phyloP scores from a whole-genome alignment of 2,329 filamentous ascomycete genomes.

The Ophiocordyceps camponoti-floridani region DNA sequence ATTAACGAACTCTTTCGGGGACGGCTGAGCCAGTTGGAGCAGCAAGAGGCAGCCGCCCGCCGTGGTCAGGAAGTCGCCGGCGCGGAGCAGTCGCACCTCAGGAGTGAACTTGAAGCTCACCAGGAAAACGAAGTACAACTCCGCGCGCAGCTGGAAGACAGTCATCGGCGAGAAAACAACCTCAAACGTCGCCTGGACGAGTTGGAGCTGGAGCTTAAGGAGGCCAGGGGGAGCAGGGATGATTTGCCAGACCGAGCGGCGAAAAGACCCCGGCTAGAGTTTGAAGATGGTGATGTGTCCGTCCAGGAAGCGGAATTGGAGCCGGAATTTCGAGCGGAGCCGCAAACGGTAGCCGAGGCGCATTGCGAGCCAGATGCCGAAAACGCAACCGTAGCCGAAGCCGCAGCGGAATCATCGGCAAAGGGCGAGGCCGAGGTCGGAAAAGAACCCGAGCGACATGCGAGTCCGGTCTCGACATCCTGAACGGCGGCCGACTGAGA shows the following conservation, averaged over 20 bases:
- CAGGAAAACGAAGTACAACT: conserved; percentile 25
- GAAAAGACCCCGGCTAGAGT: conserved; percentile 4
- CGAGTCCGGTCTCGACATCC: background rate
- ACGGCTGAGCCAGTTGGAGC: conserved; percentile 61
- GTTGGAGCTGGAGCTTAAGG: conserved; percentile 42
- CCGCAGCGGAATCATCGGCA: background rate
- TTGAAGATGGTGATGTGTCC: background rate
- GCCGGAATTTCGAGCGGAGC: background rate
- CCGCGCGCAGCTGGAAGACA: conserved; percentile 52
- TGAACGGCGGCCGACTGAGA: background rate
- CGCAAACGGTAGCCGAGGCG: background rate
- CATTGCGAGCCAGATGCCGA: background rate
- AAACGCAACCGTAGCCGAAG: background rate
- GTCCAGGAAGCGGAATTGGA: background rate
- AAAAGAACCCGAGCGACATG: background rate
- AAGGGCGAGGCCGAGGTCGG: background rate
- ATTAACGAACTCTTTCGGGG: conserved; percentile 75
- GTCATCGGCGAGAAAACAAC: conserved; percentile 60
- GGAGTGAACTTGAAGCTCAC: conserved; percentile 32
- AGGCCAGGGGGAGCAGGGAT: conserved; percentile 5
- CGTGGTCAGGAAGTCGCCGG: conserved; percentile 38
- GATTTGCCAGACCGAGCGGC: conserved; percentile 3
- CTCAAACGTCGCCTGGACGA: conserved; percentile 72
- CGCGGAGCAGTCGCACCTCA: conserved; percentile 37
- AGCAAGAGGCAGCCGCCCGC: conserved; percentile 52